These are phyloP conservation scores for Vigna mungo DNA, from an alignment of 306 rosid genomes.

Conservation along the genomic window DNA sequence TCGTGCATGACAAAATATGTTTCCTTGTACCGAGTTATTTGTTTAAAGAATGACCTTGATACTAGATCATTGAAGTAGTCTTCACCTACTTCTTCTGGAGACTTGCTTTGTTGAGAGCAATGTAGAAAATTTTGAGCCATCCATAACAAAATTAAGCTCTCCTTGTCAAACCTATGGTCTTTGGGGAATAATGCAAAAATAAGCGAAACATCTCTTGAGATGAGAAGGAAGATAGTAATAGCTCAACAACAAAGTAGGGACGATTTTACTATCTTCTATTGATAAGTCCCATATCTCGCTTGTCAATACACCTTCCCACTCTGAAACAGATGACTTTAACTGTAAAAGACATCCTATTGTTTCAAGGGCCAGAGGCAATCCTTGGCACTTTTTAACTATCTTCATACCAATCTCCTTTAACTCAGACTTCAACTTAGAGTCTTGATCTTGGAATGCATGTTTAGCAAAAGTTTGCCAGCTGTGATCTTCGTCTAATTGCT, in stretches of 20 bases:
- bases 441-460: neutral
- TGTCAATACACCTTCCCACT: neutral
- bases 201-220: neutral
- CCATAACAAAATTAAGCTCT: neutral
- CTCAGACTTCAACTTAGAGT: neutral
- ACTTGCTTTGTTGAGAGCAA: neutral
- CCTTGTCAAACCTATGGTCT: neutral
- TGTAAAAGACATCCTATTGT: conserved; percentile 2
- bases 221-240: too few species aligned
- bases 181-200: neutral
- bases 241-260: too few species aligned
- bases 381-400: conserved; percentile 17
- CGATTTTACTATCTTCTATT: too few species aligned
- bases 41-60: neutral
- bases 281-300: too few species aligned
- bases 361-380: neutral
- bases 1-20: neutral
- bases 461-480: neutral
- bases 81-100: neutral
- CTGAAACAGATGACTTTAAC: neutral
- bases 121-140: neutral
- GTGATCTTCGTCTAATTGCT: neutral
- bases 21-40: neutral
- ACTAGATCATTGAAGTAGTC: neutral
- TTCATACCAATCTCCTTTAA: neutral